phyloP scores from a whole-genome alignment of 805 yeast species.

The Kregervanrija fluxuum region DNA sequence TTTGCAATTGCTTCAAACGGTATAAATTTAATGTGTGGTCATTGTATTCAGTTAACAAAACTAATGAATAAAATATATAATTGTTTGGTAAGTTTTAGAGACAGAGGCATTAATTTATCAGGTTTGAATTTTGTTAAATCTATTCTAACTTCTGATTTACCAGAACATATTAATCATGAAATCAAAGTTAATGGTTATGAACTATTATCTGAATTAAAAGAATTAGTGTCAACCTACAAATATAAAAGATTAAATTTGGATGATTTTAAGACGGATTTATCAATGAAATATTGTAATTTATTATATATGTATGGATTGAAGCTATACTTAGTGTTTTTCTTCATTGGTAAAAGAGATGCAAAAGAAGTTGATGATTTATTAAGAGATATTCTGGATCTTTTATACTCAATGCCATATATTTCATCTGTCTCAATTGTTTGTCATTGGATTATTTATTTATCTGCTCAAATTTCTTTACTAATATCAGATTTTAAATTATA shows the following conservation, averaged over 20 bases:
- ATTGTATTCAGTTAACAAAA: neutral
- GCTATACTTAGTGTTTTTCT: slow-evolving; percentile 4
- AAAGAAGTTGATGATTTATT: neutral
- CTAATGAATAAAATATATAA: slow-evolving; percentile 1
- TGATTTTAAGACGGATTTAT: slow-evolving; percentile 8
- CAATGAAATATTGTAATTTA: slow-evolving; percentile 7
- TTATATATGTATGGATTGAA: slow-evolving; percentile 5
- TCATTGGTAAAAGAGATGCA: slow-evolving; percentile 1
- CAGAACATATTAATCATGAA: neutral
- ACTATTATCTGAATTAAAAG: neutral
- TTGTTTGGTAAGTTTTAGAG: neutral
- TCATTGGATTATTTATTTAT: slow-evolving; percentile 7
- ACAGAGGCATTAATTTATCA: slow-evolving; percentile 3
- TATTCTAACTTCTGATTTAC: neutral
- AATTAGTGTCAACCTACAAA: neutral
- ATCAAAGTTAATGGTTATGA: slow-evolving; percentile 1
- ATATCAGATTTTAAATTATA: slow-evolving; percentile 3
- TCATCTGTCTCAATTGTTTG: slow-evolving; percentile 5
- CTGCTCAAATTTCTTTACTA: slow-evolving; percentile 4
- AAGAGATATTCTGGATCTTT: slow-evolving; percentile 6
- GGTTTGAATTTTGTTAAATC: slow-evolving; percentile 8
- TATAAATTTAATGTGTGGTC: slow-evolving; percentile 6
- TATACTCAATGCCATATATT: slow-evolving; percentile 9
- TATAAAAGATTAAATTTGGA: slow-evolving; percentile 1
- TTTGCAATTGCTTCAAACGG: slow-evolving; percentile 3